Evolutionary conservation across 2,329 filamentous ascomycete species (phyloP).

Genomic region (Aureobasidium leucospermi): DNA sequence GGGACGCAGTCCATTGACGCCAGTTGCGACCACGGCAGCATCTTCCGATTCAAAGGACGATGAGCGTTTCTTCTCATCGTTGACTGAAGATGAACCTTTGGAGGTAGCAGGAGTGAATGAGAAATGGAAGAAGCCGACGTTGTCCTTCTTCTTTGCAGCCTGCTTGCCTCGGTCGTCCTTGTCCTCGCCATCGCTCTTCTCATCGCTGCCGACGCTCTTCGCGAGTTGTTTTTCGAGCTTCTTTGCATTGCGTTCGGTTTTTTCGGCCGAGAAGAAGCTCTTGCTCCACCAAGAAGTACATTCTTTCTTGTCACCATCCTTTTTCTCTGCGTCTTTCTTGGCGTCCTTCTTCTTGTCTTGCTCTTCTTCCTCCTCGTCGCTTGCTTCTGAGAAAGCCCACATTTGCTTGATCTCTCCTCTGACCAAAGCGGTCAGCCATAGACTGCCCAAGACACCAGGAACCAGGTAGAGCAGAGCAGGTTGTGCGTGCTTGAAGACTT

Average conservation of each 20-base stretch:
- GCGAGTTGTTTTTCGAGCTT: conserved; percentile 14
- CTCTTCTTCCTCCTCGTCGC: conserved; percentile 29
- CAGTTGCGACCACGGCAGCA: neutral
- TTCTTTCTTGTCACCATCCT: conserved; percentile 22
- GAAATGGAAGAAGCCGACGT: conserved; percentile 2
- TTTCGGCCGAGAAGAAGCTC: conserved; percentile 25
- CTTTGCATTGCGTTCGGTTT: conserved; percentile 22
- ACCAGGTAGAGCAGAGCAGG: conserved; percentile 90
- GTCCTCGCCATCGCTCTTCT: conserved; percentile 7
- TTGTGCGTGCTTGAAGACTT: conserved; percentile 73
- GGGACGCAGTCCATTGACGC: neutral
- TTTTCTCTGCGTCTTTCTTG: conserved; percentile 13
- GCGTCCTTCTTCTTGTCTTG: conserved; percentile 14
- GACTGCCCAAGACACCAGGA: conserved; percentile 66
- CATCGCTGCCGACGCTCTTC: neutral
- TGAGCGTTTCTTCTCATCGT: neutral
- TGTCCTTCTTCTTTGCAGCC: neutral
- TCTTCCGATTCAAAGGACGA: neutral
- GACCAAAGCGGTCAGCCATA: conserved; percentile 66
- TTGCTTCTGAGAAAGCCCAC: conserved; percentile 72
- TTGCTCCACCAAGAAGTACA: conserved; percentile 14
- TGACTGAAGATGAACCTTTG: neutral
- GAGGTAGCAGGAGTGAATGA: neutral
- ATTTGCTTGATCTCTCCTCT: conserved; percentile 67
- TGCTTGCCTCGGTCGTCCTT: neutral